Base-by-base conservation (phyloP, 2,329 filamentous ascomycete genomes). In the Alternaria solani region DNA sequence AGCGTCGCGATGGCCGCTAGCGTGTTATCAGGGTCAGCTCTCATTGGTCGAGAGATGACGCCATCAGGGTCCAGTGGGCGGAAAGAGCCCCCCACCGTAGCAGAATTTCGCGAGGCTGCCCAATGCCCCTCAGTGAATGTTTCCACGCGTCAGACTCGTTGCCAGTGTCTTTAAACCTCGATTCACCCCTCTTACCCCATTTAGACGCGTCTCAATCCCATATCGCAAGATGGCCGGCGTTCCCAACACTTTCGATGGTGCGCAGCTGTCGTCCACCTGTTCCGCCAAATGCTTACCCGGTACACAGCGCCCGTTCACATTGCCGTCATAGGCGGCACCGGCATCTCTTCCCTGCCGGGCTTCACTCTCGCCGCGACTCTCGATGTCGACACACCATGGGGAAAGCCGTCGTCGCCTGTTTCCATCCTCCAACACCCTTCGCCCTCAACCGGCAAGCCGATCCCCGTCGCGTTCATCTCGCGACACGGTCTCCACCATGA, bases 401-500 rank as follows among this genome's bases (percentile, higher is more conserved):
- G 95, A 72, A 79, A 83, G 53, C 92, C 95, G 3, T 89, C 88
- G 39, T 88, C 87, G 1, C 87, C 88, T 23, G 94, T 99, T 81
- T 87, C 89, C 66, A 94, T 99, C 81, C 89, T 97, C 73, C 89
- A 94, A 79, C 94, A 97, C 85, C 86, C 88, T 66, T 91, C 91
- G 68, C 88, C 89, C 43, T 88, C 91, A 64, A 87, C 83, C 53
- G 83, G 84, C 70, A 82, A 85, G 69, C 82, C 83, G 7, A 85
- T 88, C 47, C 84, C 87, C 14, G 82, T 99, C 65, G 95, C 95
- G 57, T 99, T 99, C 84, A 88, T 99, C 69, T 93, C 94, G 64
- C 93, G 95, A 44, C 95, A 99, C 81, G 95, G 95, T 67, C 78
- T 88, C 12, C 85, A 95, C 86, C 95, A 99, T 83, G 87, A 97